Evolutionary conservation across 352 stramenopile genomes (phyloP).

Genomic region (Globisporangium paddicum): DNA sequence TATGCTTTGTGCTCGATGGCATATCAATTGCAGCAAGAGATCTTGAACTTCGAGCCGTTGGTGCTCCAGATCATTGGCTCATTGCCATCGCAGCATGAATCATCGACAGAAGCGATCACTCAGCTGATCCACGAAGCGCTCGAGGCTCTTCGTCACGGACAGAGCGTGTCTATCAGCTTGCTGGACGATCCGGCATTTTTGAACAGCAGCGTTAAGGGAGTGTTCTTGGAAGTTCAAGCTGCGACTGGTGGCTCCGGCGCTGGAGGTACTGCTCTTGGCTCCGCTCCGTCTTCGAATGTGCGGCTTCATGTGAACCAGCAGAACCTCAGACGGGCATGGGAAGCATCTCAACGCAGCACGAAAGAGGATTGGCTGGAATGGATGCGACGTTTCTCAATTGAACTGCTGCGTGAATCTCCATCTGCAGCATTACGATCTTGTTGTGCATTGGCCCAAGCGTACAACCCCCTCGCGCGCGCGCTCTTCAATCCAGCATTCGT

Average conservation of each 20-base stretch:
- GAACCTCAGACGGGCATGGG: conserved; percentile 92
- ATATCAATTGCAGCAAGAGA: conserved; percentile 71
- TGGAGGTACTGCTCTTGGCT: conserved; percentile 23
- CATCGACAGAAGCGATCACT: conserved; percentile 38
- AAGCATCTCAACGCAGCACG: conserved; percentile 90
- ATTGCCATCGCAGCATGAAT: conserved; percentile 38
- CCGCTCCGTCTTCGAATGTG: conserved; percentile 40
- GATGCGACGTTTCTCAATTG: conserved; percentile 95
- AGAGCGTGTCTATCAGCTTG: conserved; percentile 39
- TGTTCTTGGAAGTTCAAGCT: conserved; percentile 31
- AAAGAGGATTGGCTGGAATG: conserved; percentile 97
- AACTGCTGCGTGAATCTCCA: conserved; percentile 96
- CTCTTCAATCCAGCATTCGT: conserved; percentile 99
- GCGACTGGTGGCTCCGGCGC: conserved; percentile 15
- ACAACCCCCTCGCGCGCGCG: conserved; percentile 95
- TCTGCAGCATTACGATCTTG: conserved; percentile 92
- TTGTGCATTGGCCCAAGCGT: conserved; percentile 93
- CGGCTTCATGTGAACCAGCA: conserved; percentile 91
- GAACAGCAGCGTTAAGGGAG: conserved; percentile 32
- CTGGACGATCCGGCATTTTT: conserved; percentile 51
- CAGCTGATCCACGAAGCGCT: conserved; percentile 47
- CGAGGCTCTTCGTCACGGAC: conserved; percentile 44
- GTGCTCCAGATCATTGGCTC: conserved; percentile 59
- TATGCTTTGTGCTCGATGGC: conserved; percentile 66
- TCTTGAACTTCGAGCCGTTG: conserved; percentile 71